Percentiles rank a stretch among this genome's conserved stretches.
Evolutionary conservation across 2,329 filamentous ascomycete species (phyloP).

Genomic region (Colletotrichum orbiculare): DNA sequence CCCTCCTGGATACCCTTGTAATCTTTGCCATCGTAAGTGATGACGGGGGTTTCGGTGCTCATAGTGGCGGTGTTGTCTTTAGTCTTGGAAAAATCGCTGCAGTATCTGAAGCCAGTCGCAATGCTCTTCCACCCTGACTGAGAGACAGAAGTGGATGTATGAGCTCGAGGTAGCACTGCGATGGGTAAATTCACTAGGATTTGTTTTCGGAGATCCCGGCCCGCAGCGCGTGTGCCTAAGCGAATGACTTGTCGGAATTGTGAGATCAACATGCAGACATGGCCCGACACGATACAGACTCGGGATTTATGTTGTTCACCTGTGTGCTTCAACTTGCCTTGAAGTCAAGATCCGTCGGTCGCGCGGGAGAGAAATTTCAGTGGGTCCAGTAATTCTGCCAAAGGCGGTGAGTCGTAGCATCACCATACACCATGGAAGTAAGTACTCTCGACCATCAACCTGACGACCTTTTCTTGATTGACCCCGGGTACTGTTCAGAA

Average conservation of each 20-base stretch:
- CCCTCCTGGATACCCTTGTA: slow-evolving; percentile 67
- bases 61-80: slow-evolving; percentile 37
- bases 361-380: slow-evolving; percentile 37
- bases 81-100: slow-evolving; percentile 7
- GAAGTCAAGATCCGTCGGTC: slow-evolving; percentile 2
- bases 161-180: not conserved
- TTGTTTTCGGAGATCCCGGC: not conserved
- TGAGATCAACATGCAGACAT: slow-evolving; percentile 28
- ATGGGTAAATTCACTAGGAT: not conserved
- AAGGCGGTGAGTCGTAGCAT: slow-evolving; percentile 24
- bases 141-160: not conserved
- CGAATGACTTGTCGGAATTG: slow-evolving; percentile 15
- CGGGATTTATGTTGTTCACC: slow-evolving; percentile 1
- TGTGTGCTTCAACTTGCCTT: slow-evolving; percentile 3
- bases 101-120: slow-evolving; percentile 16
- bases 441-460: not conserved
- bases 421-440: not conserved
- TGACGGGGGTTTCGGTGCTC: slow-evolving; percentile 46
- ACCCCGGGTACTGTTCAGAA: too few species aligned
- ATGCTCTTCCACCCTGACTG: slow-evolving; percentile 2
- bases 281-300: slow-evolving; percentile 3
- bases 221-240: slow-evolving; percentile 25
- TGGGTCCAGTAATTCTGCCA: slow-evolving; percentile 36
- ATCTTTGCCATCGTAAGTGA: slow-evolving; percentile 57
- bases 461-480: too few species aligned